Evolutionary conservation across 495 filamentous ascomycete species (phyloP), one percentile per base, ranked within the genome.

Genomic region (Hypoxylon fuscum): DNA sequence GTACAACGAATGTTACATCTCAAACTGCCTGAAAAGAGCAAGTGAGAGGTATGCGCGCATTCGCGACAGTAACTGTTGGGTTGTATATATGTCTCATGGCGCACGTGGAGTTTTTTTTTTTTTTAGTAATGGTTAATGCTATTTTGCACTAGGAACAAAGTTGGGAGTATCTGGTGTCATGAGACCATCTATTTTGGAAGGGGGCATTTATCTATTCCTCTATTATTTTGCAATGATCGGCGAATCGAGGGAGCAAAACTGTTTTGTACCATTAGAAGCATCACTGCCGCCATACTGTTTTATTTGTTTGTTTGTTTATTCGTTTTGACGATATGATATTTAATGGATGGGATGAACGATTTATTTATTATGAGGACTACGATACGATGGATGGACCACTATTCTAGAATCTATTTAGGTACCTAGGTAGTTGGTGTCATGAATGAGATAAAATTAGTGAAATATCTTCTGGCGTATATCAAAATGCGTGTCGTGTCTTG

Each of bases 11-110:
- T 37, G 54, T 52, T 21, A 44, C 64, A 38, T 55, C 59, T 42
- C 37, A 46, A 52, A n/a, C n/a, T n/a, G 55, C 64, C 49, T 63
- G 23, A 68, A 41, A 59, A 49, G 32, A 49, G 18, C 27, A 27
- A 46, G 37, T 47, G 35, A 45, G 42, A 62, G 27, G 18, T 31
- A 15, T 37, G 44, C 9, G 17, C 57, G 21, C 35, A 38, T 37
- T 31, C 23, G 12, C 17, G 35, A n/a, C n/a, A 42, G n/a, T 47
- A 14, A 37, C 44, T 44, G 31, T n/a, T n/a, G 38, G 23, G 31
- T 27, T 55, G 49, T 55, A 68, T 29, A 67, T 63, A 58, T 31
- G 32, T 17, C 32, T 31, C 41, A 27, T 3, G 25, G 25, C 25
- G 25, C 25, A 27, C 25, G 8, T 18, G 53, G 56, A 47, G 62